Base-by-base conservation (phyloP, 208 protist genomes). In the Borovskyia barvae region DNA sequence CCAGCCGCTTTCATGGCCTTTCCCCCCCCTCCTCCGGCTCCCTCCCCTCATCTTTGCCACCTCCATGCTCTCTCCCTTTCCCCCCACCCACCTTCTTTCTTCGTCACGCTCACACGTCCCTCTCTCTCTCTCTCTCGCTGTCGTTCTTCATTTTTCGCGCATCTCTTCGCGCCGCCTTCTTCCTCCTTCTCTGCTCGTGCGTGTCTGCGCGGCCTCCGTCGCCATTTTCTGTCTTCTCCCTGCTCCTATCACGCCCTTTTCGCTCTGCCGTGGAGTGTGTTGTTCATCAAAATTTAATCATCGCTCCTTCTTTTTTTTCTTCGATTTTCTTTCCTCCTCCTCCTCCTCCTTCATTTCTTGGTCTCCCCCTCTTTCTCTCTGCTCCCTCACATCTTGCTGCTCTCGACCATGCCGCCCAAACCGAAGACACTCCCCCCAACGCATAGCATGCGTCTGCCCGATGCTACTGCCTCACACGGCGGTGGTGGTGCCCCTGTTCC, bases 241-340 rank as follows among this genome's bases (percentile, higher is more conserved):
- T 47, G 22, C 3, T 14, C 19, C 35, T 32, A n/a, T 50, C 35
- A 6, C 2, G 20, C 25, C 1, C 12, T 22, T 50, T 2, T 6
- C 15, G 8, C 35, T 15, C 8, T 15, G 14, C 35, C 35, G 35
- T 14, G 8, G 35, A 39, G 35, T 39, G 35, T 14, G 35, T 39
- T 57, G 14, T 40, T 2, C n/a, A 15, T 22, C 3, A 39, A 59
- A 20, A n/a, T 46, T 11, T 14, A 33, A 0, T 54, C 19, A 42
- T 49, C 24, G 11, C 24, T 56, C 3, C 17, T 19, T 9, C 26
- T 53, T 42, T 42, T 33, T 45, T 60, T 57, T 48, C 22, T 14
- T 46, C 52, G 4, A 20, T 51, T 33, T 24, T 22, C 39, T 7
- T 26, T 48, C 41, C 41, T 20, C 17, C 41, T 22, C 41, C 41